Evolutionary conservation across 1,284 basidiomycete genomes (phyloP).

Genomic region (Marasmius sp.): DNA sequence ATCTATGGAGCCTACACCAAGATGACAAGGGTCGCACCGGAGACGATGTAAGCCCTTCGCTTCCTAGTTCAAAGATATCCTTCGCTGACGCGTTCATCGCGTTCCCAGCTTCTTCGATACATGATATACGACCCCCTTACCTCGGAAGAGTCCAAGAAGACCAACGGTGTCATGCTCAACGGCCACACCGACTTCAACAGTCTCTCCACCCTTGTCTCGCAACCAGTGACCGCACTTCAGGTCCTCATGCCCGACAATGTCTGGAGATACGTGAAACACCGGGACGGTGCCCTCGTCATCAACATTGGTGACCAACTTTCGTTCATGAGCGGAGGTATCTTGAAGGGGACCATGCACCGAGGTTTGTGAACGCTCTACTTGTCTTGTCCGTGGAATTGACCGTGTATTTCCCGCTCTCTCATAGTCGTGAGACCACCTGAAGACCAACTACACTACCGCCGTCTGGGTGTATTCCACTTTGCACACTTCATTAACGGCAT

Average conservation of each 20-base stretch:
- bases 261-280: conserved; percentile 49
- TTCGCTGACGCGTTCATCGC: background rate
- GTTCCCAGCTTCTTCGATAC: conserved; percentile 38
- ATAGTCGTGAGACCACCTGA: conserved; percentile 39
- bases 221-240: conserved; percentile 49
- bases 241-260: conserved; percentile 44
- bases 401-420: background rate
- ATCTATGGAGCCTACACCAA: conserved; percentile 32
- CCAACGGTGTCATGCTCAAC: conserved; percentile 40
- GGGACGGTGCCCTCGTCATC: conserved; percentile 38
- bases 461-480: conserved; percentile 47
- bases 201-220: conserved; percentile 39
- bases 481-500: conserved; percentile 31
- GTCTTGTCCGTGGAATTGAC: too few species aligned
- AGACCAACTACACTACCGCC: conserved; percentile 39
- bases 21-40: conserved; percentile 26
- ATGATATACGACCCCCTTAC: conserved; percentile 46
- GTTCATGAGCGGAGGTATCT: conserved; percentile 42
- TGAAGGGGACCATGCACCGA: conserved; percentile 46
- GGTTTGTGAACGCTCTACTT: conserved; percentile 19
- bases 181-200: conserved; percentile 46
- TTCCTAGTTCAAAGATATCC: background rate
- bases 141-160: conserved; percentile 30
- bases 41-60: conserved; percentile 25
- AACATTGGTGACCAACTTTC: conserved; percentile 47